Evolutionary conservation across 352 stramenopile genomes (phyloP).

Genomic region (Discostella stelligera): DNA sequence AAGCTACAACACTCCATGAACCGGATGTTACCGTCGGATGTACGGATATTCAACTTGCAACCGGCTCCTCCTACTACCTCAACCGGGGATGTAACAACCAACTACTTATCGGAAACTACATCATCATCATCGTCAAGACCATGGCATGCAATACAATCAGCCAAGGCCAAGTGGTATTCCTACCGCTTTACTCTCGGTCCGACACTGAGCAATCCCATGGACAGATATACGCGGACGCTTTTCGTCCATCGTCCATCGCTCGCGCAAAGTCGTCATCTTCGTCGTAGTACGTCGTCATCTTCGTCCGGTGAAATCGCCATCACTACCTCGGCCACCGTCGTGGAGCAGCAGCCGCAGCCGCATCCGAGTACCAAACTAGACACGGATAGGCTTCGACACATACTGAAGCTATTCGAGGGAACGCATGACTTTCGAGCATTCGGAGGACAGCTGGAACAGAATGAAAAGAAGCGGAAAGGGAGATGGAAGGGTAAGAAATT

Average conservation of each 20-base stretch:
- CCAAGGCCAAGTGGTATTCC: constrained; percentile 76
- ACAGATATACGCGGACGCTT: constrained; percentile 66
- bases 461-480: constrained; percentile 45
- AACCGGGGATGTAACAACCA: neutral
- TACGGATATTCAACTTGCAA: constrained; percentile 72
- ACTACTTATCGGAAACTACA: constrained; percentile 1
- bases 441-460: constrained; percentile 68
- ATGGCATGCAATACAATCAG: constrained; percentile 78
- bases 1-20: constrained; percentile 72
- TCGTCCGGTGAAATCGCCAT: no score
- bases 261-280: neutral
- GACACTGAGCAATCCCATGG: constrained; percentile 65
- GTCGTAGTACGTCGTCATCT: neutral
- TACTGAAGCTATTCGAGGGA: constrained; percentile 77
- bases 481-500: constrained; percentile 27
- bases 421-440: constrained; percentile 83
- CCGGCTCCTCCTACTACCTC: constrained; percentile 37
- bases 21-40: constrained; percentile 75
- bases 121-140: constrained; percentile 10
- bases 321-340: neutral
- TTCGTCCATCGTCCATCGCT: constrained; percentile 40
- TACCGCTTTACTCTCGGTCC: constrained; percentile 74
- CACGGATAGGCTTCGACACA: constrained; percentile 46
- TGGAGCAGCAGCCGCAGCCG: neutral
- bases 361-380: constrained; percentile 35